Evolutionary conservation across 768 basidiomycete species (phyloP), one percentile per base, ranked within the genome.

Genomic region (Auriscalpium microsporum): DNA sequence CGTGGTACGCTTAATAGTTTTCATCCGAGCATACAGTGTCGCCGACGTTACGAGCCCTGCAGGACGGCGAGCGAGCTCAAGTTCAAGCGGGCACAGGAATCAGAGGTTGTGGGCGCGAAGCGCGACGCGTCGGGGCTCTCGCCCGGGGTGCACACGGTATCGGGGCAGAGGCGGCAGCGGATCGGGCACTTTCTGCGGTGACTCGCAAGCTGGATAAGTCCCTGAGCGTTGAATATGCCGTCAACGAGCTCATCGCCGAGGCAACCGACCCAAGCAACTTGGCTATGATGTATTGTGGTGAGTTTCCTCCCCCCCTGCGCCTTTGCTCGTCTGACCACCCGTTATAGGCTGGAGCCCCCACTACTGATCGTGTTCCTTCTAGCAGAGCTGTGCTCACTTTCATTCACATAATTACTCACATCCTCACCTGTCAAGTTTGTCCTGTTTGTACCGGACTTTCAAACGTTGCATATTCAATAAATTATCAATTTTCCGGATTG

Each of bases 171-270:
- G 92, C 96, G 66, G 84, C 87, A 13, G 95, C 95, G 1, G 94
- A 95, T 68, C 83, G 93, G 36, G 94, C 94, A 0, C 72, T 99
- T 59, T 80, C 73, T 37, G 80, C 83, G 36, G 93, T 98, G 38
- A 75, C 82, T 10, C 76, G 82, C 53, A 98, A 98, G 69, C 75
- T 99, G 44, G 83, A 90, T 66, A 86, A 84, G 64, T 77, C 82
- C 4, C 75, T 97, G 58, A 94, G 91, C 64, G 89, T 95, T 23
- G 90, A 95, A 67, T 94, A 90, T 62, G 90, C 86, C 6, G 91
- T 99, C 57, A 96, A 95, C 72, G 86, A 91, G 67, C 80, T 98
- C 42, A 86, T 98, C 56, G 84, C 89, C 17, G 84, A 90, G 65
- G 95, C 95, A 38, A 90, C 84, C 21, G 90, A 95, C 64, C 67